Evolutionary conservation across 1,284 basidiomycete genomes (phyloP).

Genomic region (Malassezia pachydermatis): DNA sequence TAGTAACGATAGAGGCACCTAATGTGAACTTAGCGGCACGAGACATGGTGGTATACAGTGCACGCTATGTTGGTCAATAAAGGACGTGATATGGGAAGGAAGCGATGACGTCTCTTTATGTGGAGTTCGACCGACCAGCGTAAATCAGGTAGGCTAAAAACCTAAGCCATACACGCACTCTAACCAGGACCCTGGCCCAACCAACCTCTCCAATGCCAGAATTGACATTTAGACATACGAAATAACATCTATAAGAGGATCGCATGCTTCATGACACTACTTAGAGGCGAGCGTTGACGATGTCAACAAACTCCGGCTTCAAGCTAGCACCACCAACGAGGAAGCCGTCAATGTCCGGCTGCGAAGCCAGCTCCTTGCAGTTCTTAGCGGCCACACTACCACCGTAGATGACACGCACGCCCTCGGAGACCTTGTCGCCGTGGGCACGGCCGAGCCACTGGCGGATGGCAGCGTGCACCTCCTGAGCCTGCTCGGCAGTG

Average conservation of each 20-base stretch:
- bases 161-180: no score
- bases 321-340: conserved; percentile 94
- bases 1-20: conserved; percentile 58
- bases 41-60: conserved; percentile 59
- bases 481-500: conserved; percentile 77
- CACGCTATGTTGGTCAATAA: not conserved
- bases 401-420: conserved; percentile 84
- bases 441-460: conserved; percentile 62
- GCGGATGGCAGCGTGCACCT: conserved; percentile 77
- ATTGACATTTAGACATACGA: no score
- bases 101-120: no score
- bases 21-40: conserved; percentile 68
- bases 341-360: conserved; percentile 92
- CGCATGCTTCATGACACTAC: not conserved
- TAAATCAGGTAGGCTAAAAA: no score
- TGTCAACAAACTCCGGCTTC: conserved; percentile 74
- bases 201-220: no score
- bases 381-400: conserved; percentile 83
- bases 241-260: no score
- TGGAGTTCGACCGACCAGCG: no score
- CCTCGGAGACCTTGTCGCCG: conserved; percentile 62
- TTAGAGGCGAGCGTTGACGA: conserved; percentile 61
- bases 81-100: not conserved
- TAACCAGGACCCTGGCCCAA: no score
- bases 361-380: conserved; percentile 59